Evolutionary conservation across 176 grass and related monocot genomes (phyloP).

Genomic region (Stipa capillata): DNA sequence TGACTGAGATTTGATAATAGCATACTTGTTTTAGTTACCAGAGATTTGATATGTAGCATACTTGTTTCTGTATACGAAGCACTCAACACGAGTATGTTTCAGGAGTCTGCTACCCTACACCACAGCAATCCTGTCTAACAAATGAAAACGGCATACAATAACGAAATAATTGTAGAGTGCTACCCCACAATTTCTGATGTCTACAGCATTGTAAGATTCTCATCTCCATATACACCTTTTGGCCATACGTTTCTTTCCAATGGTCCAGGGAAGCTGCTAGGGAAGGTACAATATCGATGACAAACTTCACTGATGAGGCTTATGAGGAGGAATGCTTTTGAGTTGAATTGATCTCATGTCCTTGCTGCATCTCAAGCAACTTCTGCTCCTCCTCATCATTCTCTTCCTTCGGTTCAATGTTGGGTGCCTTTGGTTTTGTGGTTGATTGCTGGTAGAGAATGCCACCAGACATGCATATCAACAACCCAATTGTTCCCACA

Average conservation of each 20-base stretch:
- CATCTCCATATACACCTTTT: not conserved
- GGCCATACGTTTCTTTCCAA: not conserved
- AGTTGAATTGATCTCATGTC: constrained; percentile 19
- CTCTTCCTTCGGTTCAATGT: constrained; percentile 36
- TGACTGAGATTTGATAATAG: too few relatives aligned
- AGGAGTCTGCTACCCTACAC: not conserved
- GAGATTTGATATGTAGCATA: not conserved
- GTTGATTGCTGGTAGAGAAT: constrained; percentile 79
- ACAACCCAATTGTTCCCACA: constrained; percentile 57
- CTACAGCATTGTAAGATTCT: not conserved
- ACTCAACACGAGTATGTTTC: not conserved
- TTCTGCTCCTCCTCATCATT: constrained; percentile 63
- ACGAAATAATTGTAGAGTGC: not conserved
- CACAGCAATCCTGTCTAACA: not conserved
- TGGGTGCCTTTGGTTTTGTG: constrained; percentile 44
- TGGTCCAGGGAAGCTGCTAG: not conserved
- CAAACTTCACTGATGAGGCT: not conserved
- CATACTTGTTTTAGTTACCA: too few relatives aligned
- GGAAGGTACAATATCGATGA: not conserved
- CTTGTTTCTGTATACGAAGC: not conserved
- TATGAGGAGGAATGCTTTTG: constrained; percentile 22
- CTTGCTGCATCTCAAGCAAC: constrained; percentile 50
- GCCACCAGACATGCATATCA: constrained; percentile 82
- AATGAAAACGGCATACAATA: not conserved
- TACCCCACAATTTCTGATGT: not conserved